These are phyloP conservation scores for Exophiala calicioides DNA, from an alignment of 2,329 filamentous ascomycete species.

Conservation along the genomic window DNA sequence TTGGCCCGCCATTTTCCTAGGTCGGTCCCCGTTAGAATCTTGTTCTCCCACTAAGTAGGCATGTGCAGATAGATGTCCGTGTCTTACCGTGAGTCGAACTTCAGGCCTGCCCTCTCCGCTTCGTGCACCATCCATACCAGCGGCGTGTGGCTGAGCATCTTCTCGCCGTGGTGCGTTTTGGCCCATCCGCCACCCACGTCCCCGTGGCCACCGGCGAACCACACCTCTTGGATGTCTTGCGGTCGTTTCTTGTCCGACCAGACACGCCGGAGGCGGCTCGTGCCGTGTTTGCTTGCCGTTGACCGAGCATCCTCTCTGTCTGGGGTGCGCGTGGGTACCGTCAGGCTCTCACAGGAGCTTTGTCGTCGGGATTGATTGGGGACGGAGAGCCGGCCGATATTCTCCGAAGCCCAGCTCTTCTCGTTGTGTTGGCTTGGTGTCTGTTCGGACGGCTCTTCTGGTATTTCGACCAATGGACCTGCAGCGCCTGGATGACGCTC, in stretches of 20 bases:
- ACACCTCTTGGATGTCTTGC: constrained; percentile 75
- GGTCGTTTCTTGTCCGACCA: constrained; percentile 40
- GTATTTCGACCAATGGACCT: not conserved
- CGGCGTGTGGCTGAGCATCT: constrained; percentile 66
- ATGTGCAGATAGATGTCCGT: too few relatives aligned
- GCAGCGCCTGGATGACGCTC: too few relatives aligned
- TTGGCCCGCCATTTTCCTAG: constrained; percentile 39
- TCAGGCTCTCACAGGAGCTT: constrained; percentile 20
- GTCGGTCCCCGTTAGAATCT: not conserved
- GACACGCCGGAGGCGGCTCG: constrained; percentile 25
- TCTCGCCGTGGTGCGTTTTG: constrained; percentile 51
- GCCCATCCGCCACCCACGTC: constrained; percentile 70
- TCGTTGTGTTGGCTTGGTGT: not conserved
- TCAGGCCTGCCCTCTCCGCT: constrained; percentile 65
- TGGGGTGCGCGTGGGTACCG: constrained; percentile 11
- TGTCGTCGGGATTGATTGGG: not conserved
- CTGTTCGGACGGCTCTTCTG: too few relatives aligned
- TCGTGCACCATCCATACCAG: constrained; percentile 71
- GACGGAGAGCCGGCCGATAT: constrained; percentile 1
- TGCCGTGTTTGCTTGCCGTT: constrained; percentile 1
- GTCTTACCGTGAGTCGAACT: constrained; percentile 69
- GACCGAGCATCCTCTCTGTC: constrained; percentile 14
- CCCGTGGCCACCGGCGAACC: constrained; percentile 74
- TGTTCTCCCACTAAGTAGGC: too few relatives aligned
- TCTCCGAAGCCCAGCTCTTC: not conserved